A percentile compares a stretch with the other conserved stretches of the same genome.
Evolutionary conservation across 2,329 filamentous ascomycete species (phyloP).

Genomic region (Fusarium stilboides): DNA sequence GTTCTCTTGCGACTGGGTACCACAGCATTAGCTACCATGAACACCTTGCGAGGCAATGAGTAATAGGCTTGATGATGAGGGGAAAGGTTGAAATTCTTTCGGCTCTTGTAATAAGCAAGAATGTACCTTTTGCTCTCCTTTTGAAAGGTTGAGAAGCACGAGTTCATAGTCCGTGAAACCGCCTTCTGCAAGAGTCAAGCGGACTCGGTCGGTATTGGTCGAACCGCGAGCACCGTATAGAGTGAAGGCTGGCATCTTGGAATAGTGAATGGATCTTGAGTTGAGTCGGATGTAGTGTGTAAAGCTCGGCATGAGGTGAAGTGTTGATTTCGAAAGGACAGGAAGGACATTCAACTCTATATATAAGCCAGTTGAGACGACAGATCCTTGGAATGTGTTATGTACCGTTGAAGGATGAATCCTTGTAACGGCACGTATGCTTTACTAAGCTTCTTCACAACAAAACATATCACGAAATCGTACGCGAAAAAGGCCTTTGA

Average conservation of each 20-base stretch:
- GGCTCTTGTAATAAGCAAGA: too few relatives aligned
- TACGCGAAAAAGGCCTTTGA: too few relatives aligned
- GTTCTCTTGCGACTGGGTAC: too few relatives aligned
- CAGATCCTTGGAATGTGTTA: not conserved
- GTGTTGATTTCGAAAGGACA: not conserved
- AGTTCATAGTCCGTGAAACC: not conserved
- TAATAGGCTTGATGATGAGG: not conserved
- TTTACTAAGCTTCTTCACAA: too few relatives aligned
- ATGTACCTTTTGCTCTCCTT: conserved; percentile 8
- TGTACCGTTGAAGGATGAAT: too few relatives aligned
- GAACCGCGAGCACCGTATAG: conserved; percentile 4
- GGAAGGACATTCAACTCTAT: not conserved
- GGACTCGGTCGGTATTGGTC: not conserved
- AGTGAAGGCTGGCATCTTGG: not conserved
- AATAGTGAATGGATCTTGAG: not conserved
- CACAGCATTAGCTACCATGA: too few relatives aligned
- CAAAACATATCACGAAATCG: too few relatives aligned
- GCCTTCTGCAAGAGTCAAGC: conserved; percentile 1
- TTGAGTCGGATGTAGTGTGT: not conserved
- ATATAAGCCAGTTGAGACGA: not conserved
- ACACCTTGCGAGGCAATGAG: too few relatives aligned
- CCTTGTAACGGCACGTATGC: too few relatives aligned
- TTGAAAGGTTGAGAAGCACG: not conserved
- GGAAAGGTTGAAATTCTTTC: not conserved
- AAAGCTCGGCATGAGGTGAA: not conserved